A percentile compares a stretch with the other conserved stretches of the same genome.
These are phyloP conservation scores for Fusarium brachygibbosum DNA, from an alignment of 2,329 filamentous ascomycete species.

Conservation along the genomic window DNA sequence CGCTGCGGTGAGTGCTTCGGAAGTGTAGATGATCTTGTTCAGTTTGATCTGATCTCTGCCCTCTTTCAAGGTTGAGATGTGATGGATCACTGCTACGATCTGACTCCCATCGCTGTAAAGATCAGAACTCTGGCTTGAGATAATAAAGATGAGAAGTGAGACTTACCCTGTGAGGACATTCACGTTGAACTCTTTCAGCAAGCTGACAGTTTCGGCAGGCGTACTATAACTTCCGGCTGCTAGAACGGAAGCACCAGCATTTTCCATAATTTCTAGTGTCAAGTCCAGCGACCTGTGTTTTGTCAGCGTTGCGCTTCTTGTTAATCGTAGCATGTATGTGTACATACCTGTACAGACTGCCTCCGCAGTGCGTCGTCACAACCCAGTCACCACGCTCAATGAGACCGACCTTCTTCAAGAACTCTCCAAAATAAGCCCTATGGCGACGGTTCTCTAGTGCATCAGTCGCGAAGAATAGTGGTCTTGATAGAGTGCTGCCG, in stretches of 20 bases:
- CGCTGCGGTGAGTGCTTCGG: constrained; percentile 54
- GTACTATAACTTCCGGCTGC: constrained; percentile 53
- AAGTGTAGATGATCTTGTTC: constrained; percentile 61
- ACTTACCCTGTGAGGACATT: constrained; percentile 53
- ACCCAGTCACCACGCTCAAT: constrained; percentile 56
- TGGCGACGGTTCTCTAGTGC: constrained; percentile 58
- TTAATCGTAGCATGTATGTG: fast-evolving
- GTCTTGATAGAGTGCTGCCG: constrained; percentile 47
- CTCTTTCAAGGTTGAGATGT: constrained; percentile 52
- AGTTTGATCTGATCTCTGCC: constrained; percentile 49
- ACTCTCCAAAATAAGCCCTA: constrained; percentile 51
- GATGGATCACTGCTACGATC: constrained; percentile 54
- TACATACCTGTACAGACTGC: constrained; percentile 56
- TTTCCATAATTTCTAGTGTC: constrained; percentile 56
- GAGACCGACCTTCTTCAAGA: constrained; percentile 51
- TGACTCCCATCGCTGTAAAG: constrained; percentile 53
- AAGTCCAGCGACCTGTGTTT: constrained; percentile 56
- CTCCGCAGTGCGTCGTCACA: constrained; percentile 54
- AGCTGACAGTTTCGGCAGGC: constrained; percentile 42
- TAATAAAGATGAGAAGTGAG: fast-evolving
- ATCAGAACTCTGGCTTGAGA: neutral
- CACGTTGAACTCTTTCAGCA: constrained; percentile 51
- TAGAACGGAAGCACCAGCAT: constrained; percentile 57
- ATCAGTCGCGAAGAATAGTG: constrained; percentile 59
- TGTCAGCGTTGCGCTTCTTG: neutral